phyloP scores from a whole-genome alignment of 441 rosid genomes.

The Theobroma grandiflorum region DNA sequence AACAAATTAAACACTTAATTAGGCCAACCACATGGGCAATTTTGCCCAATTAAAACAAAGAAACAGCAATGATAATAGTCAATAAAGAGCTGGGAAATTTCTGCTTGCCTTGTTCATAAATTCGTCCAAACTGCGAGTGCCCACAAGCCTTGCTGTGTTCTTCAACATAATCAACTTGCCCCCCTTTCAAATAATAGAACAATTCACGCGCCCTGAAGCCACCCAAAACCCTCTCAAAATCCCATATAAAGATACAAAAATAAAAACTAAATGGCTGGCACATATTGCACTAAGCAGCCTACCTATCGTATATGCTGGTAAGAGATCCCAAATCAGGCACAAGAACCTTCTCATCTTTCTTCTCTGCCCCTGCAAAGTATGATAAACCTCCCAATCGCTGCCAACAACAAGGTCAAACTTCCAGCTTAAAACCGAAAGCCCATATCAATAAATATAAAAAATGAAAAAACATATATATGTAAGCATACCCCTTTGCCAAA shows the following conservation, averaged over 20 bases:
- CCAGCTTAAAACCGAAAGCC: slow-evolving; percentile 18
- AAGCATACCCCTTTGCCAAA: slow-evolving; percentile 90
- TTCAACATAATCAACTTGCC: slow-evolving; percentile 90
- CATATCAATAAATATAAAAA: slow-evolving; percentile 22
- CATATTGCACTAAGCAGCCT: slow-evolving; percentile 16
- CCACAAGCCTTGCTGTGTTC: slow-evolving; percentile 90
- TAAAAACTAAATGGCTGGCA: slow-evolving; percentile 22
- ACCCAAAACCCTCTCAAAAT: slow-evolving; percentile 18
- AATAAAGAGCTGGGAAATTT: neutral
- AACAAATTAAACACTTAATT: slow-evolving; percentile 23
- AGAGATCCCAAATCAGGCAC: slow-evolving; percentile 98
- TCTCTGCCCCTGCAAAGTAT: slow-evolving; percentile 97
- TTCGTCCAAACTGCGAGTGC: slow-evolving; percentile 83
- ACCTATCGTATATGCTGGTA: slow-evolving; percentile 92
- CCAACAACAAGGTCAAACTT: slow-evolving; percentile 28
- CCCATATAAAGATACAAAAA: neutral
- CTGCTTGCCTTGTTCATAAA: slow-evolving; percentile 65
- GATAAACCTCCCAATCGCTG: slow-evolving; percentile 92
- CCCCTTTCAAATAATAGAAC: slow-evolving; percentile 94
- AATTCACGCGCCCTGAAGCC: slow-evolving; percentile 87
- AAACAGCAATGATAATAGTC: neutral
- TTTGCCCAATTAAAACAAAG: neutral
- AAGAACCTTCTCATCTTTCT: slow-evolving; percentile 90
- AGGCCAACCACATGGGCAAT: neutral
- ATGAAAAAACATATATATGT: neutral